Conservation (phyloP, 2,329 filamentous ascomycete species). For the Fusarium globosum region DNA sequence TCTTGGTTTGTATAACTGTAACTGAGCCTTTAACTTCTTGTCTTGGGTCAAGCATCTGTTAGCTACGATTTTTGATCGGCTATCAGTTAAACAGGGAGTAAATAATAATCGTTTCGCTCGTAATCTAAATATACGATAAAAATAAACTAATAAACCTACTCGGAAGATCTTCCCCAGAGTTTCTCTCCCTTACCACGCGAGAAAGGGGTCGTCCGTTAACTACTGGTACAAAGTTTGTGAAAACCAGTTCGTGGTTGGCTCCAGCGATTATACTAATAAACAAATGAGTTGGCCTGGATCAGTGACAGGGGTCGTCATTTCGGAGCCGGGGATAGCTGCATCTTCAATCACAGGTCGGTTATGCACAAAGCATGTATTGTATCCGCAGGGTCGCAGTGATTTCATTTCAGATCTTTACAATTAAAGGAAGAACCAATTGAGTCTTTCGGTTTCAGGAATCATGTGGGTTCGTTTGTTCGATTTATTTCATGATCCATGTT, state of each 20-base stretch:
- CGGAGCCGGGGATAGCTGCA: constrained; percentile 19
- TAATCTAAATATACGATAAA: neutral
- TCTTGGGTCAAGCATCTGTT: neutral
- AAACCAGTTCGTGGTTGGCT: constrained; percentile 13
- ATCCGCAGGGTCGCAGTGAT: constrained; percentile 2
- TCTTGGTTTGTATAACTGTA: neutral
- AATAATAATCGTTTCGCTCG: neutral
- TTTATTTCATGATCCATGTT: constrained; percentile 6
- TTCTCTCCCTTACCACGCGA: neutral
- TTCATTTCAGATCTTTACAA: neutral
- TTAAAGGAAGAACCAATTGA: constrained; percentile 11
- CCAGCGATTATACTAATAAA: neutral
- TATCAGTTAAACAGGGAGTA: neutral
- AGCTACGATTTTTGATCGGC: neutral
- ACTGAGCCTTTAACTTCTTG: neutral
- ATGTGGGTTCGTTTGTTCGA: constrained; percentile 7
- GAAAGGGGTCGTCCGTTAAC: constrained; percentile 15
- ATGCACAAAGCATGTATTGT: constrained; percentile 6
- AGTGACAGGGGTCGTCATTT: constrained; percentile 17
- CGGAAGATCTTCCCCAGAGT: constrained; percentile 30
- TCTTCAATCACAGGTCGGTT: constrained; percentile 17
- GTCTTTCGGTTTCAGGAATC: neutral
- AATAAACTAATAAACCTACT: neutral
- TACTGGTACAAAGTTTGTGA: constrained; percentile 6
- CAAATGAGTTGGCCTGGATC: constrained; percentile 28